Evolutionary conservation across 495 filamentous ascomycete genomes (phyloP), one percentile per base, ranked within the genome.

Genomic region (Xylaria flabelliformis): DNA sequence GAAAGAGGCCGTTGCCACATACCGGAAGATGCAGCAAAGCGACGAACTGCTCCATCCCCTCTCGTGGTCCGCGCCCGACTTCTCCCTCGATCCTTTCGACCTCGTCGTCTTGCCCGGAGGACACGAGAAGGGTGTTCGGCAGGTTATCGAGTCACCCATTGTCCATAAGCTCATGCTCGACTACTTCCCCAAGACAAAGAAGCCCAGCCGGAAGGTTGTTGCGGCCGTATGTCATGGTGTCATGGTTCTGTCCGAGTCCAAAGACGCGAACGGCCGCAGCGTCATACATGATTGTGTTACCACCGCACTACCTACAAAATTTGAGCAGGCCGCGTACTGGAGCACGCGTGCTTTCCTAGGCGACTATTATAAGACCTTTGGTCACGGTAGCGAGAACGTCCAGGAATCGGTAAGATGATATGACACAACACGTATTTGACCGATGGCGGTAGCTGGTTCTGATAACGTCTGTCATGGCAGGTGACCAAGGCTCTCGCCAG

Each of bases 291-390:
- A 85, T 41, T 83, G 81, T 59, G 79, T 75, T 15, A 87, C 86
- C 0, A 88, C 87, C 4, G 82, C 87, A 19, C 74, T 89, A 67
- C 86, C 85, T 26, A 83, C 82, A 3, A 76, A 76, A 26, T 86
- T 88, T 76, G 87, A 89, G 73, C 83, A 86, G 59, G 67, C 74
- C 13, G 82, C 83, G 5, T 89, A 83, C 61, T 86, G 84, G 83
- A 76, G 80, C 2, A 88, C 87, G 2, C 75, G 85, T 50, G 80
- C 78, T 0, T 84, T 87, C 56, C 77, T 89, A 2, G 86, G 86
- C 8, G 86, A 88, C 68, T 89, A 87, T 70, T 88, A 88, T 72
- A 89, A 88, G 79, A 89, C 86, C 4, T 89, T 86, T 70, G 87
- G 86, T 2, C 82, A 83, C 17, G 82, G 85, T 0, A 86, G 83